These are phyloP conservation scores for Rachicladosporium sp. DNA, from an alignment of 2,329 filamentous ascomycete genomes.

Conservation along the genomic window DNA sequence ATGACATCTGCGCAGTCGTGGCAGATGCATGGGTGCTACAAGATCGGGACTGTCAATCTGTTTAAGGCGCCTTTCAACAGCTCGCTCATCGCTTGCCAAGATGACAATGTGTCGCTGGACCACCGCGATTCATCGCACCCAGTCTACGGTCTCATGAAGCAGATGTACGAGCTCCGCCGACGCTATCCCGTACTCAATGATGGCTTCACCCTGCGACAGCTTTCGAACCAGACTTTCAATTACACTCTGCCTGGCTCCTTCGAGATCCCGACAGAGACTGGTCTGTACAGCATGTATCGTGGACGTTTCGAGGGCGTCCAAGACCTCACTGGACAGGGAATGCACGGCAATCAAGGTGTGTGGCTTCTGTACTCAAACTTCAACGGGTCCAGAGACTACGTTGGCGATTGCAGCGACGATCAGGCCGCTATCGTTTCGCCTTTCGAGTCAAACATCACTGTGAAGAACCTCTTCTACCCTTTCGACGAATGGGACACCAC, in stretches of 20 bases:
- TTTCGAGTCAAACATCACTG: conserved; percentile 40
- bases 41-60: conserved; percentile 43
- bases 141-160: conserved; percentile 47
- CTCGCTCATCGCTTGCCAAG: conserved; percentile 42
- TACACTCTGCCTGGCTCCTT: conserved; percentile 41
- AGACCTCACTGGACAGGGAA: conserved; percentile 31
- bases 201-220: conserved; percentile 42
- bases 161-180: conserved; percentile 49
- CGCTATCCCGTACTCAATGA: conserved; percentile 48
- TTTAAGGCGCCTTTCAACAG: conserved; percentile 45
- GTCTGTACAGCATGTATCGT: conserved; percentile 49
- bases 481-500: conserved; percentile 43
- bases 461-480: conserved; percentile 52
- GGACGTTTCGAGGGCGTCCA: conserved; percentile 39
- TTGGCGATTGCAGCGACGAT: conserved; percentile 43
- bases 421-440: conserved; percentile 43
- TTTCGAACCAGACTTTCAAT: conserved; percentile 45
- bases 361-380: conserved; percentile 43
- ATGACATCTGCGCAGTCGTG: conserved; percentile 51
- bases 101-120: conserved; percentile 45
- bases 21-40: conserved; percentile 53
- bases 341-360: conserved; percentile 34
- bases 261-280: conserved; percentile 41
- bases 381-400: conserved; percentile 38
- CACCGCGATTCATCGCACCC: conserved; percentile 52